Percentiles rank a stretch among this genome's conserved stretches.
Evolutionary conservation across 306 rosid species (phyloP).

Genomic region (Corylus americana): DNA sequence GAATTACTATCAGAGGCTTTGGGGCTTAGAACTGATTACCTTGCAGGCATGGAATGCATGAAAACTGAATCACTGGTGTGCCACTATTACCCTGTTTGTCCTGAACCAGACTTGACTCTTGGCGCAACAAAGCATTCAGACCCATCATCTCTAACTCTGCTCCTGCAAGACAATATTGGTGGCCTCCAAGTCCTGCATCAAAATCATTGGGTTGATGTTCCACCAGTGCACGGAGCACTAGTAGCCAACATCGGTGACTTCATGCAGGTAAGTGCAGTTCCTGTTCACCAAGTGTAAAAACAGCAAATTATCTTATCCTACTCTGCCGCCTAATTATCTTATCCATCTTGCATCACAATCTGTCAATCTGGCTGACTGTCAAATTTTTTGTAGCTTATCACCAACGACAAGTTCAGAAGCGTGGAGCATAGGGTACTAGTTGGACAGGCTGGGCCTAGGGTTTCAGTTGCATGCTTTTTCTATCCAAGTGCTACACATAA

Average conservation of each 20-base stretch:
- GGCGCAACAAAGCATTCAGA: constrained; percentile 82
- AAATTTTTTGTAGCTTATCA: constrained; percentile 52
- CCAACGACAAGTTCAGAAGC: constrained; percentile 74
- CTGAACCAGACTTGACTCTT: constrained; percentile 67
- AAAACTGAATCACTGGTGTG: constrained; percentile 57
- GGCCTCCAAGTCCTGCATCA: constrained; percentile 78
- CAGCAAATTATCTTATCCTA: too few species aligned
- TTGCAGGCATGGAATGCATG: constrained; percentile 63
- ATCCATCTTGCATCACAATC: neutral
- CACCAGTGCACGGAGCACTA: constrained; percentile 55
- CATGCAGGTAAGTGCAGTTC: constrained; percentile 53
- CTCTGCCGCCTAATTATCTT: too few species aligned
- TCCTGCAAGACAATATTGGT: constrained; percentile 67
- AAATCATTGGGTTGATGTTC: constrained; percentile 66
- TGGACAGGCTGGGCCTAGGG: constrained; percentile 57
- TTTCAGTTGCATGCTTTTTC: constrained; percentile 67
- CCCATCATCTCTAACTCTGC: constrained; percentile 65
- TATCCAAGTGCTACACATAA: constrained; percentile 55
- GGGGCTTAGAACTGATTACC: constrained; percentile 51
- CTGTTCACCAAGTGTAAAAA: neutral
- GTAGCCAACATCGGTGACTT: constrained; percentile 77
- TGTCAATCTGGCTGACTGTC: neutral
- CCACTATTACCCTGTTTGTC: constrained; percentile 83
- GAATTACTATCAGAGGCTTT: constrained; percentile 70
- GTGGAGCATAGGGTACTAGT: constrained; percentile 72